These are phyloP conservation scores for Przewalskia tangutica DNA, from an alignment of 257 asterid species.

Conservation along the genomic window DNA sequence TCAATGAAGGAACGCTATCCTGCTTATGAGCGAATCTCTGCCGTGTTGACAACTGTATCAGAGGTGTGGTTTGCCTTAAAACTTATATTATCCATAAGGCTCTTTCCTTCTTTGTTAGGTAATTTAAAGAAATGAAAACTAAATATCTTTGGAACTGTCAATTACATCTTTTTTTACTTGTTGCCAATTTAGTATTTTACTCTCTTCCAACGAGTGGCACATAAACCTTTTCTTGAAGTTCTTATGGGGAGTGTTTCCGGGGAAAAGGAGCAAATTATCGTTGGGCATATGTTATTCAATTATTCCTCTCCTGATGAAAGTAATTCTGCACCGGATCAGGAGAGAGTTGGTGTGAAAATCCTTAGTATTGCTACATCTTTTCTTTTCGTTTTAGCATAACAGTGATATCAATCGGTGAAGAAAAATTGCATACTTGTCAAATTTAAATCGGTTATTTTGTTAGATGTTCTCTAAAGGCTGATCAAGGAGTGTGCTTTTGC, in stretches of 20 bases:
- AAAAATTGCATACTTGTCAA: background rate
- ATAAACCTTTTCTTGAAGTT: background rate
- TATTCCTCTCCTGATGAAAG: background rate
- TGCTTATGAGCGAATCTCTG: conserved; percentile 71
- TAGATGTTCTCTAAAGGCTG: background rate
- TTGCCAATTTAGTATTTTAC: background rate
- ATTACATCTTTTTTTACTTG: background rate
- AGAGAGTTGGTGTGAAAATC: background rate
- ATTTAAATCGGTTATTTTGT: background rate
- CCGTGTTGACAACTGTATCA: conserved; percentile 81
- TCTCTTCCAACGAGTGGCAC: background rate
- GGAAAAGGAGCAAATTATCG: background rate
- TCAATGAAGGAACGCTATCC: conserved; percentile 66
- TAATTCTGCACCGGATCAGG: background rate
- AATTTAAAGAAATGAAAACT: background rate
- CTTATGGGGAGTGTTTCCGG: background rate
- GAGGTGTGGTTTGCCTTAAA: conserved; percentile 45
- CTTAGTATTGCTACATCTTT: background rate
- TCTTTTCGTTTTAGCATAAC: background rate
- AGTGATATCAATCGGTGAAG: background rate
- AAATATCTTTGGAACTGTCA: background rate
- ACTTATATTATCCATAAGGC: background rate
- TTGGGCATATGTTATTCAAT: background rate
- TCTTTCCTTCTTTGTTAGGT: background rate
- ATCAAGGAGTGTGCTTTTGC: conserved; percentile 12